phyloP scores from a whole-genome alignment of 257 asterid species.

The Knoxia roxburghii region DNA sequence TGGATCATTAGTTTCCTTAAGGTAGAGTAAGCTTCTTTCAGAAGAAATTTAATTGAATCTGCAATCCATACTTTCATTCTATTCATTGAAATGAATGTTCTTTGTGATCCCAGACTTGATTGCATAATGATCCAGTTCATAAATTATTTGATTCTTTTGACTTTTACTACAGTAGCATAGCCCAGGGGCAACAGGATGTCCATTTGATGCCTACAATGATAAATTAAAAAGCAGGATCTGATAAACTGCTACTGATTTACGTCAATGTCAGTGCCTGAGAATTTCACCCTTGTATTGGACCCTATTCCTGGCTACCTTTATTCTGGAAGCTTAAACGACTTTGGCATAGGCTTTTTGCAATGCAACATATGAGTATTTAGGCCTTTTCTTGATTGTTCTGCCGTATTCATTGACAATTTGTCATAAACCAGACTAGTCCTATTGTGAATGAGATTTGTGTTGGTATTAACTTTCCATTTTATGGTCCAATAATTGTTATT shows the following conservation, averaged over 20 bases:
- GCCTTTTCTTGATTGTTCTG: background rate
- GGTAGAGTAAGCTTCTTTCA: background rate
- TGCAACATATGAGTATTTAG: background rate
- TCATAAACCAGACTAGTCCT: background rate
- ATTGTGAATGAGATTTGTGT: background rate
- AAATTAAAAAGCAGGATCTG: background rate
- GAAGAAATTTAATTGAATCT: background rate
- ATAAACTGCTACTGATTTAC: background rate
- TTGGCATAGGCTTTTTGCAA: background rate
- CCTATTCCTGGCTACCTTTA: background rate
- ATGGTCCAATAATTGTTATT: background rate
- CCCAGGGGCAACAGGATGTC: background rate
- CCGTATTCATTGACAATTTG: background rate
- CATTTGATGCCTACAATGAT: background rate
- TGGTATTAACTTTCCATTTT: background rate
- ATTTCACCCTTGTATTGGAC: background rate
- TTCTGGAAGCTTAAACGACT: background rate
- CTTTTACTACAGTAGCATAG: background rate
- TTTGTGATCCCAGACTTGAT: background rate
- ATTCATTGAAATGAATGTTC: background rate
- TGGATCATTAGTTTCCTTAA: too few relatives aligned
- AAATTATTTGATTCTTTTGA: background rate
- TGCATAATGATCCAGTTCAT: background rate
- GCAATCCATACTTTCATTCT: background rate
- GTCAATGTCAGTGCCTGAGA: conserved; percentile 3